phyloP scores from a whole-genome alignment of 2,329 filamentous ascomycete genomes.

The Sordariomycetes sp. region DNA sequence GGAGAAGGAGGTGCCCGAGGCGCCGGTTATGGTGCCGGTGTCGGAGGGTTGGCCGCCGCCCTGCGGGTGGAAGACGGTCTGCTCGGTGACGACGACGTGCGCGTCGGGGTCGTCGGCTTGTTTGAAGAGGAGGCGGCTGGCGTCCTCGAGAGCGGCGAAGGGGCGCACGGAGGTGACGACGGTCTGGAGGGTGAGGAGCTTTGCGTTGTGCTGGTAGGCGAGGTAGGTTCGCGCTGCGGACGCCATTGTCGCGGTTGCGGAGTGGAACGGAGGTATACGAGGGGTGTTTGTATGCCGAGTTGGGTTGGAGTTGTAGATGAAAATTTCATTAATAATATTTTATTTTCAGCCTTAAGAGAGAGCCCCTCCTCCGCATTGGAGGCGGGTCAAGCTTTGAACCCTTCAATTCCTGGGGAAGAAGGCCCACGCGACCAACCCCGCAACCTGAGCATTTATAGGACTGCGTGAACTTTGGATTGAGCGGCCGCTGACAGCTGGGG shows the following conservation, averaged over 20 bases:
- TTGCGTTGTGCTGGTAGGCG: slow-evolving; percentile 31
- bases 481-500: too few relatives aligned
- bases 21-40: slow-evolving; percentile 40
- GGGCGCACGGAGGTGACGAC: slow-evolving; percentile 34
- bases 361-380: too few relatives aligned
- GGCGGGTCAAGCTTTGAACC: too few relatives aligned
- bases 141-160: slow-evolving; percentile 36
- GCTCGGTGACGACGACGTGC: slow-evolving; percentile 47
- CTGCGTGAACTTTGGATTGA: too few relatives aligned
- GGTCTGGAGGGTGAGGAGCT: slow-evolving; percentile 30
- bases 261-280: not conserved
- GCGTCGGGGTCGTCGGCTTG: slow-evolving; percentile 34
- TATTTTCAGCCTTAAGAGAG: too few relatives aligned
- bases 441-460: too few relatives aligned
- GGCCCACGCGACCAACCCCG: too few relatives aligned
- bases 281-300: too few relatives aligned
- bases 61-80: slow-evolving; percentile 68
- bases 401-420: too few relatives aligned
- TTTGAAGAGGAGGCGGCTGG: slow-evolving; percentile 48
- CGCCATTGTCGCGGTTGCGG: slow-evolving; percentile 4
- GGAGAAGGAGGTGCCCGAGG: slow-evolving; percentile 25
- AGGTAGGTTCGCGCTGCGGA: slow-evolving; percentile 25
- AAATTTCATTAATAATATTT: too few relatives aligned
- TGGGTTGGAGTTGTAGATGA: too few relatives aligned
- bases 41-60: slow-evolving; percentile 67